Evolutionary conservation across 371 early-diverging fungal species (phyloP), one percentile per base, ranked within the genome.

Genomic region (Phascolomyces articulosus): DNA sequence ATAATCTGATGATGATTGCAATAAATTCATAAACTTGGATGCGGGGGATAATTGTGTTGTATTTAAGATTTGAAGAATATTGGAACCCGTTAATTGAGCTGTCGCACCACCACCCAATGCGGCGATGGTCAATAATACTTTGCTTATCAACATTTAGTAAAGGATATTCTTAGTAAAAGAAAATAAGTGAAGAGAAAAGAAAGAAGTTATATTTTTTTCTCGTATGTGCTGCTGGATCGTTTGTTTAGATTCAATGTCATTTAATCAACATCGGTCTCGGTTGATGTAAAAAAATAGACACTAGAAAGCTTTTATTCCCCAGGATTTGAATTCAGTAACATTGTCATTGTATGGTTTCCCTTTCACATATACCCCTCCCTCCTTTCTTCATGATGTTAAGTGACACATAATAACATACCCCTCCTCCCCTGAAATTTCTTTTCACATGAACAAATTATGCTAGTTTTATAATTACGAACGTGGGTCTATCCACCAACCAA

Each of bases 41-140:
- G 74, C 70, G 9, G 78, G 78, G n/a, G 72, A 72, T 11, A 65
- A 48, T 48, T 72, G 63, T 6, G 74, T 78, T 15, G 67, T 62
- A 29, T 74, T 78, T 49, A 78, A 53, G 0, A 72, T 63, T n/a
- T 67, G 54, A 24, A 74, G 55, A 7, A 77, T 72, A 2, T 70
- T 72, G 28, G 63, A 62, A 21, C 31, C 29, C 11, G 28, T 61
- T 24, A 70, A 29, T 44, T 70, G 66, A 3, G 66, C 66, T 13
- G 66, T 29, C 16, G 48, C 54, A 21, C 40, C 34, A 15, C 55
- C 55, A 10, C 63, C 49, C n/a, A n/a, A n/a, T n/a, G 58, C 21
- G 49, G 60, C 68, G 10, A 53, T 16, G 21, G 54, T 28, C 24
- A 62, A 10, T 21, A 59, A 11, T 27, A 29, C 38, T 31, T 55